Base-by-base conservation (phyloP, 2,329 filamentous ascomycete species). In the Xylaria sp. region DNA sequence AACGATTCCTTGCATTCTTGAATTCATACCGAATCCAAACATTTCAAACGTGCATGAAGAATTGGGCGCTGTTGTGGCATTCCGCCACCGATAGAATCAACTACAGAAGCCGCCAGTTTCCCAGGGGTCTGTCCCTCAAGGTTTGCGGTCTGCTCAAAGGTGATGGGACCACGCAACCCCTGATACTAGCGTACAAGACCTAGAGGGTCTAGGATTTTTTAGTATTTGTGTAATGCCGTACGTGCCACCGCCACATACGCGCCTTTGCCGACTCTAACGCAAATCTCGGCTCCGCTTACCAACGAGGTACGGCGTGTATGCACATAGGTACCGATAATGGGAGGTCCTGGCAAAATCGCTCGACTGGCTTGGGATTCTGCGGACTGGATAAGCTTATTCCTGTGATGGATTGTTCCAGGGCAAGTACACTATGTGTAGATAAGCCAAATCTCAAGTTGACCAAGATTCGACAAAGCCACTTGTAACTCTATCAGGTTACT, bases 241-340 rank as follows among this genome's bases (percentile, higher is more conserved):
- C 23, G 63, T 69, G 67, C 63, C 58, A 54, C 62, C 37, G 66
- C 66, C 67, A 69, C 52, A 2, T 41, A 39, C 12, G 20, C 51
- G 57, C 62, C 34, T 20, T 25, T 62, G n/a, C 57, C 41, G 56
- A 57, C 44, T 56, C 13, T n/a, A 41, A 44, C 52, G 18, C 28
- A 59, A 58, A 54, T 64, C 56, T 61, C 61, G 58, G 55, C 15
- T 12, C 46, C 25, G 23, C 25, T 54, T 50, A 18, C 39, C 48
- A n/a, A 28, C 23, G 18, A 37, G 51, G 52, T 37, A 37, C 15
- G 28, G 18, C 31, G 28, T 55, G 52, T 12, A 55, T 55, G 18
- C 28, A 37, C 34, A 10, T 6, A 37, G 8, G 10, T 37, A 37
- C 34, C 34, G 34, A 10, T 37, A 37, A 37, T 37, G 34, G 7